Evolutionary conservation across 2,329 filamentous ascomycete genomes (phyloP), one percentile per base, ranked within the genome.

Genomic region (Ramichloridium luteum): DNA sequence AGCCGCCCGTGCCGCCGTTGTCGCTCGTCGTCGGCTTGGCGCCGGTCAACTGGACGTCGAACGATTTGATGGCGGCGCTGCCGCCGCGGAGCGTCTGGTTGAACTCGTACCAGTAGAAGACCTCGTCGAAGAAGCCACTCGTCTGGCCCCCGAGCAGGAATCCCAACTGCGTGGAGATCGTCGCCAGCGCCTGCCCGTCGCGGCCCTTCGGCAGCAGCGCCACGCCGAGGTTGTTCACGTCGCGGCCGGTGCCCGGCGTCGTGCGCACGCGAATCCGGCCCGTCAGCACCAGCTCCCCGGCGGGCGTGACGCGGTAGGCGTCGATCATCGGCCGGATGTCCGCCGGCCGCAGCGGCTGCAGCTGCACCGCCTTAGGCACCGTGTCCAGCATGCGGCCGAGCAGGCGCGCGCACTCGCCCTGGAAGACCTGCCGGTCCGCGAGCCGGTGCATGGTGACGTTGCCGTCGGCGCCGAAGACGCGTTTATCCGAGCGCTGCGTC

Each of bases 381-480:
- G 20, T 23, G 20, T 23, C 20, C 8, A 23, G 8, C 20, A 23
- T 23, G 20, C 20, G 20, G 8, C n/a, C 8, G 8, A 23, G 20
- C 8, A 23, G 8, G 20, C 8, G n/a, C 20, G 8, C n/a, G 20
- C 20, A 23, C 8, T n/a, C n/a, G 20, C 20, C n/a, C 20, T 8
- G 20, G 20, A 23, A 23, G 20, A 8, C 8, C 8, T 8, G n/a
- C 20, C 8, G 33, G 5, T 27, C 28, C n/a, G 38, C 35, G 20
- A 58, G 41, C 16, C 39, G 41, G 6, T 44, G 34, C 42, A 57
- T 52, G 6, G 53, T 57, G 15, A 28, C 40, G 25, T 55, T 54
- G 22, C 36, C 40, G 35, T 56, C 54, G 3, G 45, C 39, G 4
- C 34, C 40, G 30, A 50, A 57, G 12, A 58, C 45, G 11, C 51